These are phyloP conservation scores for Candida odintsovae DNA, from an alignment of 805 yeast genomes.

Conservation along the genomic window DNA sequence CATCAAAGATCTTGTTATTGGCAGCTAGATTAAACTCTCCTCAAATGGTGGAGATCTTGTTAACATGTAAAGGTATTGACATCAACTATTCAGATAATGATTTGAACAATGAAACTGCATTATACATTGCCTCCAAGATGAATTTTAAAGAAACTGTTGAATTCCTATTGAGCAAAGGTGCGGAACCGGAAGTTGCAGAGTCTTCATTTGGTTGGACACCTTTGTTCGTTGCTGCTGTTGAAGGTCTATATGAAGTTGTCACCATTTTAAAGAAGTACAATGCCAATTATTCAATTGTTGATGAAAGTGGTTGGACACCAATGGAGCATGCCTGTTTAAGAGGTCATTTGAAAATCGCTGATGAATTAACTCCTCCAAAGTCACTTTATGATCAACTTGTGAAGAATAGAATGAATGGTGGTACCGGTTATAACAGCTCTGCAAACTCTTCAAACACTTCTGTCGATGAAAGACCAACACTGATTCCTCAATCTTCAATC, in stretches of 20 bases:
- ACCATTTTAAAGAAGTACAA: conserved; percentile 45
- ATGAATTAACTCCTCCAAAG: conserved; percentile 44
- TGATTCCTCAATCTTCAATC: conserved; percentile 12
- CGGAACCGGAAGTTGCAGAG: conserved; percentile 74
- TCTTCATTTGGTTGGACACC: conserved; percentile 91
- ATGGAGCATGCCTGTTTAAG: conserved; percentile 91
- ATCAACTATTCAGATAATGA: conserved; percentile 57
- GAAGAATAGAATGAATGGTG: conserved; percentile 2
- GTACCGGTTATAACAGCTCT: conserved; percentile 1
- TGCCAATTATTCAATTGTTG: conserved; percentile 52
- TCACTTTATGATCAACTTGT: conserved; percentile 30
- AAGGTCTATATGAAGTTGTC: conserved; percentile 62
- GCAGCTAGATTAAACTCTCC: conserved; percentile 57
- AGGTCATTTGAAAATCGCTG: conserved; percentile 74
- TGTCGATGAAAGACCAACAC: conserved; percentile 7
- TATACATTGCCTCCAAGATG: conserved; percentile 74
- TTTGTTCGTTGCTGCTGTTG: conserved; percentile 81
- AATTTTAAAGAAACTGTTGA: conserved; percentile 49
- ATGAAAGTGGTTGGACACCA: conserved; percentile 95
- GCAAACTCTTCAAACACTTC: conserved; percentile 11
- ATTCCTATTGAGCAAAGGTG: conserved; percentile 50
- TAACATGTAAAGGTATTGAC: conserved; percentile 53
- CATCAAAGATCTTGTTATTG: conserved; percentile 54
- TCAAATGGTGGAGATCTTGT: conserved; percentile 46
- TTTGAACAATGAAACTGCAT: conserved; percentile 62